phyloP scores from a whole-genome alignment of 371 early-diverging fungal species.

The Mortierella sp. region DNA sequence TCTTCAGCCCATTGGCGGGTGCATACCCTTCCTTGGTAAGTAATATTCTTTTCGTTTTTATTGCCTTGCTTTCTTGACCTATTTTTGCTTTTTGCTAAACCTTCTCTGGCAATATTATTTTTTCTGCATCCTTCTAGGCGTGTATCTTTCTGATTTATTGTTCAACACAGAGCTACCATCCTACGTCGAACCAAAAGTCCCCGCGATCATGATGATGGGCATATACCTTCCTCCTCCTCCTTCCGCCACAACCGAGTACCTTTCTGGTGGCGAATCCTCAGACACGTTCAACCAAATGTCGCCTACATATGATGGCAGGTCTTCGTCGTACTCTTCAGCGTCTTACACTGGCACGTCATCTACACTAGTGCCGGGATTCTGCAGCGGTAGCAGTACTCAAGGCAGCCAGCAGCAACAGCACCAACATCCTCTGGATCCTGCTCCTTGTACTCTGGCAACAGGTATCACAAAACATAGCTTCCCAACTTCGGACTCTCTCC shows the following conservation, averaged over 20 bases:
- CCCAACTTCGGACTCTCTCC: not conserved
- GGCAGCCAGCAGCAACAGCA: not conserved
- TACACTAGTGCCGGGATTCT: not conserved
- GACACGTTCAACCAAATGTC: not conserved
- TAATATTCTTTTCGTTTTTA: not conserved
- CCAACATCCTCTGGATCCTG: not conserved
- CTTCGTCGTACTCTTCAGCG: not conserved
- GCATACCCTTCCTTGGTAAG: slow-evolving; percentile 33
- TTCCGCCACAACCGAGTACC: not conserved
- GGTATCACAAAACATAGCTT: not conserved
- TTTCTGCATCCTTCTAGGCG: slow-evolving; percentile 44
- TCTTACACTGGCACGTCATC: not conserved
- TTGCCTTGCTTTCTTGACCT: slow-evolving; percentile 18
- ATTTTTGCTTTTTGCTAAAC: slow-evolving; percentile 28
- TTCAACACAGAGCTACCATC: slow-evolving; percentile 78
- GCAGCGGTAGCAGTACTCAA: not conserved
- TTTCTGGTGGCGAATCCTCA: not conserved
- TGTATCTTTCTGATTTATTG: slow-evolving; percentile 76
- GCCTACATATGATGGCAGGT: not conserved
- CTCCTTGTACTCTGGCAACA: not conserved
- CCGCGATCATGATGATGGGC: not conserved
- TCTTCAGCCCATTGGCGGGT: slow-evolving; percentile 16
- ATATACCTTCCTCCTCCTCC: not conserved
- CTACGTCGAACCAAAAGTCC: slow-evolving; percentile 61
- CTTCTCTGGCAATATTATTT: not conserved